A percentile compares a stretch with the other conserved stretches of the same genome.
Conservation (phyloP, 2,329 filamentous ascomycete species). For the Phaeosphaeriaceae sp. region DNA sequence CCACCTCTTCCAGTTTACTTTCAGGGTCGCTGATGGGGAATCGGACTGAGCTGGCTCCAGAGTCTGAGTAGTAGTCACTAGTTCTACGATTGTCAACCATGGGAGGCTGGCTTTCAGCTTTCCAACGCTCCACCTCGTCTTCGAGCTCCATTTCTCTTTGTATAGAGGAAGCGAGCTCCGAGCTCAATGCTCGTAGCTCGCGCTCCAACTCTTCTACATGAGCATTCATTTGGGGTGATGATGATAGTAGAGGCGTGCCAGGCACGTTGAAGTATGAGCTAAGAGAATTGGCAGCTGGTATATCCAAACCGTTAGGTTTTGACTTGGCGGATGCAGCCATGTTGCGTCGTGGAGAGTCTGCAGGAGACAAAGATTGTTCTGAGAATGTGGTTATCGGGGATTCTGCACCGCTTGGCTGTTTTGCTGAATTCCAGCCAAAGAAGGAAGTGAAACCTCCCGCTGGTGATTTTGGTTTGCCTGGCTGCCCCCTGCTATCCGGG, state of each 20-base stretch:
- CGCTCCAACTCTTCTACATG: slow-evolving; percentile 90
- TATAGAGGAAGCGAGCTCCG: slow-evolving; percentile 90
- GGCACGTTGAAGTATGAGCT: slow-evolving; percentile 55
- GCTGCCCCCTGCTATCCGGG: slow-evolving; percentile 29
- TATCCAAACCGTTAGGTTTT: slow-evolving; percentile 57
- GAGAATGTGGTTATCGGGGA: slow-evolving; percentile 69
- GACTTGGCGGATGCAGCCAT: slow-evolving; percentile 33
- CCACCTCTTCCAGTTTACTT: slow-evolving; percentile 71
- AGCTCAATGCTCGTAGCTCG: slow-evolving; percentile 90
- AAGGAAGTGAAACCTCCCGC: slow-evolving; percentile 66
- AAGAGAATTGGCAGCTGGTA: slow-evolving; percentile 57
- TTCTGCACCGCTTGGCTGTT: slow-evolving; percentile 60
- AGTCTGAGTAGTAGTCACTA: slow-evolving; percentile 98
- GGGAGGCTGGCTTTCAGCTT: slow-evolving; percentile 72
- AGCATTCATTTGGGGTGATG: slow-evolving; percentile 54
- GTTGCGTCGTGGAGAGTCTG: slow-evolving; percentile 59
- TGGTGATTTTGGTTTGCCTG: slow-evolving; percentile 52
- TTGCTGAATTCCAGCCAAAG: slow-evolving; percentile 68
- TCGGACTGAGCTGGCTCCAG: slow-evolving; percentile 83
- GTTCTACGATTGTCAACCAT: slow-evolving; percentile 73
- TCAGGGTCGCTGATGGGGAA: slow-evolving; percentile 69
- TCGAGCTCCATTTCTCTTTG: slow-evolving; percentile 95
- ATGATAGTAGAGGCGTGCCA: slow-evolving; percentile 54
- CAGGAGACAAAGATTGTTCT: slow-evolving; percentile 63
- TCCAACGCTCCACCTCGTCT: slow-evolving; percentile 86